These are phyloP conservation scores for Globisporangium cederbergense DNA, from an alignment of 352 stramenopile species.

Conservation along the genomic window DNA sequence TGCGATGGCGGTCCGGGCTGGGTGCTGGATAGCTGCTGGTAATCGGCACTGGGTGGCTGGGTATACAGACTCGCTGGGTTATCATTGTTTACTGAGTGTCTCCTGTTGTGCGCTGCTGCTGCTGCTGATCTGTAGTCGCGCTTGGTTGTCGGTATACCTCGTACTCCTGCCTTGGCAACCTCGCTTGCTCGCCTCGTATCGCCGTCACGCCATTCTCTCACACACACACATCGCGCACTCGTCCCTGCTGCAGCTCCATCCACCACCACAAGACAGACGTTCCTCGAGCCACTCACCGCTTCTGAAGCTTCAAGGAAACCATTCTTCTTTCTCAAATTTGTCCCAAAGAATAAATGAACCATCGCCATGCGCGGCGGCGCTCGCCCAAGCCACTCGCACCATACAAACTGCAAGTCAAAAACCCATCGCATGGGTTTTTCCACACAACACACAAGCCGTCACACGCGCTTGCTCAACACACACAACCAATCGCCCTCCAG, in stretches of 20 bases:
- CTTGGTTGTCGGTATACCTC: too few species aligned
- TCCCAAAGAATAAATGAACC: slow-evolving; percentile 79
- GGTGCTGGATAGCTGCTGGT: neutral
- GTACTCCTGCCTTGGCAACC: neutral
- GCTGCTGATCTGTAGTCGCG: neutral
- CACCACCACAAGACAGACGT: too few species aligned
- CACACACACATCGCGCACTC: neutral
- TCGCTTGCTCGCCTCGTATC: neutral
- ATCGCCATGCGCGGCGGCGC: neutral
- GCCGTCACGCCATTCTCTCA: neutral
- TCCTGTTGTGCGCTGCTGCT: too few species aligned
- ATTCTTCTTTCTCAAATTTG: slow-evolving; percentile 81
- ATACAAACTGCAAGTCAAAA: slow-evolving; percentile 24
- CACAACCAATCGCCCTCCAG: slow-evolving; percentile 12
- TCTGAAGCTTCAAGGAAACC: slow-evolving; percentile 90
- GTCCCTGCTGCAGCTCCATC: neutral
- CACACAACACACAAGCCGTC: neutral
- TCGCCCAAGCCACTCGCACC: neutral
- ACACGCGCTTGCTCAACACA: neutral
- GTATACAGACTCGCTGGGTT: neutral
- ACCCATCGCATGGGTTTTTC: slow-evolving; percentile 4
- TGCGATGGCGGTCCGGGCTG: too few species aligned
- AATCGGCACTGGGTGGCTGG: neutral
- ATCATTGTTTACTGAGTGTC: neutral
- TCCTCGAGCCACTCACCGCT: slow-evolving; percentile 59